Evolutionary conservation across 768 basidiomycete species (phyloP), one percentile per base, ranked within the genome.

Genomic region (Termitomyces bulborhizus): DNA sequence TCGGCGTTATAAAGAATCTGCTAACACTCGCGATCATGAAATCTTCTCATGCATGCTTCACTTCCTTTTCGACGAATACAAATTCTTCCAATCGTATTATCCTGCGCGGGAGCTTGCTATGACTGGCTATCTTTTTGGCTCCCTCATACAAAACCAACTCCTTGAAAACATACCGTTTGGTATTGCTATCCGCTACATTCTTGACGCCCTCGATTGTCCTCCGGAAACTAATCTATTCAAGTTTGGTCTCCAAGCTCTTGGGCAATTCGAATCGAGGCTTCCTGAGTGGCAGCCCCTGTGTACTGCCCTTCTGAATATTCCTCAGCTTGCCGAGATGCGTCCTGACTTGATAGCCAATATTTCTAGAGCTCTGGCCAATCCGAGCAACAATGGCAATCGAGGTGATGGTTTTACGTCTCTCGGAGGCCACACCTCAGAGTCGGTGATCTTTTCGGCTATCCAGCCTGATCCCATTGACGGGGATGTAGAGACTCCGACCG

Each of bases 31-130:
- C 54, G 94, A 98, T 62, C 93, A 96, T 68, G 93, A 98, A 72
- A 84, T 97, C 58, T 98, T 98, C 67, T 97, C 94, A n/a, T 98
- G 94, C 82, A 97, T 97, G 86, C 86, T 99, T 49, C 95, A 98
- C 75, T 96, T 97, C 78, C 83, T 99, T 43, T 98, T 99, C 72
- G 97, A 98, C 82, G 97, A 99, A 73, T 97, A 97, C 84, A 95
- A 94, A 66, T 99, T 98, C 78, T 97, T 98, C 83, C 93, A 96
- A 67, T 88, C 90, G 40, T 97, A 88, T 71, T 93, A 93, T 65
- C 97, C 97, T 26, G 79, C 90, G 39, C 89, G 94, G 60, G 94
- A 98, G 73, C 80, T 98, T 45, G 85, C 86, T 51, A 93, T 98
- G 85, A 98, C 97, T 6, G 97, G 91, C 46, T 88, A 93, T 65